Percentiles rank a stretch among this genome's conserved stretches.
Conservation (phyloP, 805 yeast species). For the Ogataea pini region DNA sequence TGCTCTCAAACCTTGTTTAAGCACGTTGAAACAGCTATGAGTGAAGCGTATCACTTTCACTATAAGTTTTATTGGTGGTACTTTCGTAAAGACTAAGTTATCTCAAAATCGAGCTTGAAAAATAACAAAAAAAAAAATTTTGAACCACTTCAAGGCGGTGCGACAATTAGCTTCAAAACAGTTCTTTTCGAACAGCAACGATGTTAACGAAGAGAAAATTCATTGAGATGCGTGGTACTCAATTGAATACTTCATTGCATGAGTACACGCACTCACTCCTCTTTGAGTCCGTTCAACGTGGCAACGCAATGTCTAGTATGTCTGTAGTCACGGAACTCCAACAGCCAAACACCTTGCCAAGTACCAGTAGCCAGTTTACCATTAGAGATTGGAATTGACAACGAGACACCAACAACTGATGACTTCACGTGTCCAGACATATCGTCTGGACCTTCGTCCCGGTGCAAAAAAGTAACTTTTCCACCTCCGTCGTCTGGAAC, state of each 20-base stretch:
- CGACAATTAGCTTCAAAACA: not conserved
- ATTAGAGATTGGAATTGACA: conserved; percentile 67
- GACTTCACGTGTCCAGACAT: conserved; percentile 82
- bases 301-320: conserved; percentile 71
- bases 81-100: not conserved
- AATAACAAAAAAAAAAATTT: not conserved
- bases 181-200: not conserved
- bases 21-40: not conserved
- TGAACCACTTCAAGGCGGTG: not conserved
- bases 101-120: not conserved
- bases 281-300: conserved; percentile 64
- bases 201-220: too few relatives aligned
- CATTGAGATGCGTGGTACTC: too few relatives aligned
- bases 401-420: conserved; percentile 58
- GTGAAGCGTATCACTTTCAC: not conserved
- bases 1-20: not conserved
- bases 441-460: conserved; percentile 81
- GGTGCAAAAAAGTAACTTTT: conserved; percentile 49
- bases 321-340: conserved; percentile 67
- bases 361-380: conserved; percentile 74
- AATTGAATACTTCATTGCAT: too few relatives aligned
- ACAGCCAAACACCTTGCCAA: conserved; percentile 81
- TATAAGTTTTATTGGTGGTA: not conserved
- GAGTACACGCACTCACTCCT: conserved; percentile 8
- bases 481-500: conserved; percentile 65